A percentile compares a stretch with the other conserved stretches of the same genome.
These are phyloP conservation scores for Candida gorgasii DNA, from an alignment of 805 yeast genomes.

Conservation along the genomic window DNA sequence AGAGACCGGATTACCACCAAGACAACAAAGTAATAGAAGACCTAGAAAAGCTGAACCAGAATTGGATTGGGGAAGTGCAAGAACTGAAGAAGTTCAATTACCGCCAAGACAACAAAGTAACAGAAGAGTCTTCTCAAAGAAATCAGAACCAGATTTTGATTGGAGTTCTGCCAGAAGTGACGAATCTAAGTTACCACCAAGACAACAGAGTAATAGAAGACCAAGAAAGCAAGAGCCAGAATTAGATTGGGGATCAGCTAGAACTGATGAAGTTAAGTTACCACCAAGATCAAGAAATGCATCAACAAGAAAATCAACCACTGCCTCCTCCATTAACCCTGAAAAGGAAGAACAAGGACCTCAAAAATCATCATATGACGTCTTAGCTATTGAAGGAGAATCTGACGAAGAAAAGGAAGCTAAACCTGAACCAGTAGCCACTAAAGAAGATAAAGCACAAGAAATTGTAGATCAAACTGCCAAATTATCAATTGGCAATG, in stretches of 20 bases:
- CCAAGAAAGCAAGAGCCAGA: constrained; percentile 40
- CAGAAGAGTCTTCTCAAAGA: constrained; percentile 11
- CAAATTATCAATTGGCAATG: constrained; percentile 24
- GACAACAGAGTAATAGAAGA: constrained; percentile 20
- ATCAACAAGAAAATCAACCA: constrained; percentile 16
- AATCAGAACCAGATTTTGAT: constrained; percentile 24
- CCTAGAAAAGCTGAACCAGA: constrained; percentile 37
- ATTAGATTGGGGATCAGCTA: constrained; percentile 44
- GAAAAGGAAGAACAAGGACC: constrained; percentile 27
- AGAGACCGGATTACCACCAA: constrained; percentile 18
- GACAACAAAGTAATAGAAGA: constrained; percentile 24
- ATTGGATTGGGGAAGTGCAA: constrained; percentile 48
- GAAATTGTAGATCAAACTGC: constrained; percentile 19
- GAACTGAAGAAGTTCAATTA: constrained; percentile 28
- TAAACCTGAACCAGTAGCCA: constrained; percentile 4
- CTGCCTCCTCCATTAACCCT: constrained; percentile 15
- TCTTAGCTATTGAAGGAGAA: constrained; percentile 35
- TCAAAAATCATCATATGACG: constrained; percentile 36
- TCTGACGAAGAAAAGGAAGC: constrained; percentile 23
- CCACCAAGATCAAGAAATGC: constrained; percentile 27
- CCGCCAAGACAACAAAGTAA: constrained; percentile 35
- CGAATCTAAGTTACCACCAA: constrained; percentile 21
- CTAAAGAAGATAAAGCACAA: constrained; percentile 8
- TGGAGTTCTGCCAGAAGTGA: constrained; percentile 32
- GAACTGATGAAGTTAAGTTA: constrained; percentile 32